Evolutionary conservation across 148 eudicot species (phyloP), one percentile per base, ranked within the genome.

Genomic region (Vaccinium darrowii): DNA sequence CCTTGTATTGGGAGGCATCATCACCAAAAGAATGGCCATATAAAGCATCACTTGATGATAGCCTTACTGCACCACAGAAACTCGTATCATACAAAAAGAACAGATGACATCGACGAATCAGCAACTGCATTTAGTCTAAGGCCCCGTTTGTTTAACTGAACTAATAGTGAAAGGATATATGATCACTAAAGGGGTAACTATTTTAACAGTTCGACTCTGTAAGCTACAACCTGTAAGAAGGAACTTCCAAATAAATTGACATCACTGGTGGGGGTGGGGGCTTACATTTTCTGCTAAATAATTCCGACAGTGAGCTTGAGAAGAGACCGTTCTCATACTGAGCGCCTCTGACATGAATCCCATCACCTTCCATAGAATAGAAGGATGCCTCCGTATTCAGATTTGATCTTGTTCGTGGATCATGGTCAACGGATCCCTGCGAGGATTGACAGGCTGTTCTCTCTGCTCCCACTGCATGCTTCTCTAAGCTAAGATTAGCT

Each of bases 231-330:
- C 43, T 23, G 78, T n/a, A 74, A 4, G 12, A 12, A 54, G 62
- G 39, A 4, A 27, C 51, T 49, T 53, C 56, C 56, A 72, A 52
- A 58, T 23, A 67, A 84, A 74, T 23, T n/a, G 6, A 25, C 14
- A 74, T 14, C 9, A 82, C 21, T 62, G 16, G 23, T 63, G 21
- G 53, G 16, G 18, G 69, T 0, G 30, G 30, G 19, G 47, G 69
- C 93, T 87, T 91, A 95, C 98, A 84, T 86, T 95, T 94, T 88
- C 86, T 85, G 90, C 85, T 91, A 84, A 92, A 91, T 49, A 92
- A 53, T 33, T 95, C 95, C 13, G 98, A 94, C 86, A 94, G 39
- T 76, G 98, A 94, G 86, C 98, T 94, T 76, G 97, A 94, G 84
- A 94, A 94, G 81, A 94, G 90, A 67, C 98, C 92, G 82, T 91